Percentiles rank a stretch among this genome's conserved stretches.
Conservation (phyloP, 2,329 filamentous ascomycete genomes). For the Cryoendolithus antarcticus region DNA sequence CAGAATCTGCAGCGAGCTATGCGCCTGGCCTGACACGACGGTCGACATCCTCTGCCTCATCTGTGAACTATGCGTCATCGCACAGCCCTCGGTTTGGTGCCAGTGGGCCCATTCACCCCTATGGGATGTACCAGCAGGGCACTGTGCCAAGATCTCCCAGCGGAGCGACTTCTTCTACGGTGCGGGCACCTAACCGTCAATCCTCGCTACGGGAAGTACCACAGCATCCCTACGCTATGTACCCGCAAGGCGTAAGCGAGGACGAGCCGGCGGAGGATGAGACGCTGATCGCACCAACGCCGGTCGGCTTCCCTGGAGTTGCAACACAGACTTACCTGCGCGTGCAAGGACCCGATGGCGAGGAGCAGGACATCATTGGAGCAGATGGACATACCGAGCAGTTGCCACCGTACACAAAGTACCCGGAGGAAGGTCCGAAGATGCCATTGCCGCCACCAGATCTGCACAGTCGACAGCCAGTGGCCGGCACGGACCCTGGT, state of each 20-base stretch:
- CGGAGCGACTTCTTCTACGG: slow-evolving; percentile 59
- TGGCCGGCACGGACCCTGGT: slow-evolving; percentile 20
- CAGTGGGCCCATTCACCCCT: slow-evolving; percentile 68
- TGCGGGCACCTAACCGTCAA: slow-evolving; percentile 34
- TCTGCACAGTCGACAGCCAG: slow-evolving; percentile 21
- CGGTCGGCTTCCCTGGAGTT: slow-evolving; percentile 59
- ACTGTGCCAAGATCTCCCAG: slow-evolving; percentile 49
- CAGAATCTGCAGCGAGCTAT: slow-evolving; percentile 22
- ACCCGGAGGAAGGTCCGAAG: slow-evolving; percentile 56
- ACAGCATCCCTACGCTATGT: slow-evolving; percentile 76
- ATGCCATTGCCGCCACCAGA: slow-evolving; percentile 32
- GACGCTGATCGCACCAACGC: slow-evolving; percentile 25
- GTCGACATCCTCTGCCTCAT: slow-evolving; percentile 26
- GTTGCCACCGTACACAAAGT: slow-evolving; percentile 80
- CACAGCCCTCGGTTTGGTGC: slow-evolving; percentile 59
- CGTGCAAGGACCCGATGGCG: slow-evolving; percentile 64
- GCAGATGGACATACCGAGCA: slow-evolving; percentile 84
- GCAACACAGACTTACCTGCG: slow-evolving; percentile 53
- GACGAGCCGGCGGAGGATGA: slow-evolving; percentile 42
- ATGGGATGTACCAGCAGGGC: slow-evolving; percentile 71
- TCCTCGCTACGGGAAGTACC: slow-evolving; percentile 32
- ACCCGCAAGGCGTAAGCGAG: slow-evolving; percentile 59
- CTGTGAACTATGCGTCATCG: slow-evolving; percentile 25
- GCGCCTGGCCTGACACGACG: slow-evolving; percentile 14
- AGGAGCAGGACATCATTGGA: slow-evolving; percentile 80